These are phyloP conservation scores for Neurospora sp. DNA, from an alignment of 2,329 filamentous ascomycete genomes.

Conservation along the genomic window DNA sequence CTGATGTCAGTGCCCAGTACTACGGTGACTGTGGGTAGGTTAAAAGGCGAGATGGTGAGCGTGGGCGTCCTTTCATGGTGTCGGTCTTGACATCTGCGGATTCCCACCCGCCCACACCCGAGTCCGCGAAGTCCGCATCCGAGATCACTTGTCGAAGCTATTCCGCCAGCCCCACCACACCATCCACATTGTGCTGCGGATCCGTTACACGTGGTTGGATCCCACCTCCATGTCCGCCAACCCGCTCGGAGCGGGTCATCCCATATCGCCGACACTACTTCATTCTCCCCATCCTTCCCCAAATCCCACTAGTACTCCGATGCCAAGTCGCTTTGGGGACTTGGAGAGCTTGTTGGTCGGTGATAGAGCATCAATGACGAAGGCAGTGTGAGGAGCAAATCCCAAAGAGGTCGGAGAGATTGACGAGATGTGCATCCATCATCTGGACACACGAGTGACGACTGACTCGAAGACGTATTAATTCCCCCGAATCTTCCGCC, in stretches of 20 bases:
- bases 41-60: neutral
- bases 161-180: neutral
- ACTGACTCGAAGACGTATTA: neutral
- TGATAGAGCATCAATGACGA: neutral
- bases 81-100: neutral
- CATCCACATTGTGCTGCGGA: neutral
- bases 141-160: neutral
- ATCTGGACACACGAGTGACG: neutral
- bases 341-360: neutral
- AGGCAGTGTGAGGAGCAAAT: neutral
- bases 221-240: slow-evolving; percentile 16
- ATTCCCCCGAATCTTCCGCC: neutral
- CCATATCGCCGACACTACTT: neutral
- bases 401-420: neutral
- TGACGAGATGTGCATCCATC: neutral
- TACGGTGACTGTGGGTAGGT: neutral
- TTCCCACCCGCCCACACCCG: neutral
- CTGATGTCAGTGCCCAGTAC: neutral
- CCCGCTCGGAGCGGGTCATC: slow-evolving; percentile 2
- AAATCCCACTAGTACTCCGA: neutral
- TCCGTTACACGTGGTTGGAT: slow-evolving; percentile 1
- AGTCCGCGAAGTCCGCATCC: neutral
- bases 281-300: neutral
- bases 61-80: neutral
- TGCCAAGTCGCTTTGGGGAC: neutral